A percentile compares a stretch with the other conserved stretches of the same genome.
Evolutionary conservation across 1,139 yeast species (phyloP).

Genomic region (Hansenula sp.): DNA sequence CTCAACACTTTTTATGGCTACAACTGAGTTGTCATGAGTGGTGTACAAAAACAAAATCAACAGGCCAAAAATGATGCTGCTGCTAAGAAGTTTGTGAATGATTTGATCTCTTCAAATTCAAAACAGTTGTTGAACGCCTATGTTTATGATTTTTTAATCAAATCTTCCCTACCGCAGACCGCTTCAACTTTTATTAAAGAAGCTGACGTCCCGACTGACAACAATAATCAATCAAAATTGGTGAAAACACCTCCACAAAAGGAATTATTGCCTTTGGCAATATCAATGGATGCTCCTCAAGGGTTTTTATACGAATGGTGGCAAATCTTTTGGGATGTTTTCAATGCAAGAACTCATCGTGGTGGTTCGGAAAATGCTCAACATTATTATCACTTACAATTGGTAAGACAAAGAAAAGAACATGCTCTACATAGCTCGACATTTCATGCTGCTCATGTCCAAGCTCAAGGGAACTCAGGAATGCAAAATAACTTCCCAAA

Average conservation of each 20-base stretch:
- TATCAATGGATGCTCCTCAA: conserved; percentile 76
- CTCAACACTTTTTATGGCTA: neutral
- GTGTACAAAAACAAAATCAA: conserved; percentile 2
- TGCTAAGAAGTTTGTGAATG: conserved; percentile 28
- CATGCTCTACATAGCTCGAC: conserved; percentile 44
- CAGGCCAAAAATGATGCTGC: neutral
- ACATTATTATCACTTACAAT: conserved; percentile 68
- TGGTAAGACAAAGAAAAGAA: conserved; percentile 61
- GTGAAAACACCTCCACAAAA: conserved; percentile 22
- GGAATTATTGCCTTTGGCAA: conserved; percentile 45
- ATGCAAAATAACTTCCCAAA: conserved; percentile 10
- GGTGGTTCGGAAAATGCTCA: conserved; percentile 61
- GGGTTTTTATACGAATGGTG: conserved; percentile 94
- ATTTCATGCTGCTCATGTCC: conserved; percentile 35
- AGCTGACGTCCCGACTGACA: conserved; percentile 43
- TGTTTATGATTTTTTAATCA: conserved; percentile 80
- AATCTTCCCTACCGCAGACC: conserved; percentile 66
- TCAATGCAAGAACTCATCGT: conserved; percentile 71
- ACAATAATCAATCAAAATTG: conserved; percentile 10
- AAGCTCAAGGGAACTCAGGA: conserved; percentile 16
- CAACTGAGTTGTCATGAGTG: conserved; percentile 1
- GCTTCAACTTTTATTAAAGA: conserved; percentile 73
- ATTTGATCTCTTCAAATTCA: conserved; percentile 50
- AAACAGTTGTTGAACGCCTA: conserved; percentile 77
- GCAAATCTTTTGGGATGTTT: conserved; percentile 94